phyloP scores from a whole-genome alignment of 2,329 filamentous ascomycete genomes.

The Rhexocercosporidium sp. region DNA sequence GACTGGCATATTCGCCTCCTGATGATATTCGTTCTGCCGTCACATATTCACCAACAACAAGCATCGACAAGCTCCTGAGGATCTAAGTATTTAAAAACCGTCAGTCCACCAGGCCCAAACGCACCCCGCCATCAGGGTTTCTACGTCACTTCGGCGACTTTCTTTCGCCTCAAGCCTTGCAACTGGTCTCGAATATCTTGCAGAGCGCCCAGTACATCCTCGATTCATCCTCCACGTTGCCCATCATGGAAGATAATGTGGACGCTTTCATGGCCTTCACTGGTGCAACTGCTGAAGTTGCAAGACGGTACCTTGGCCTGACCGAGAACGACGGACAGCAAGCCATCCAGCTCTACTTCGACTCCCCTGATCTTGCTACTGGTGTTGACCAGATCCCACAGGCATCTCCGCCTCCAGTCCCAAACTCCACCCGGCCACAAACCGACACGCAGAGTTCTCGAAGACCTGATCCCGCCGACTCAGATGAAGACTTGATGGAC shows the following conservation, averaged over 20 bases:
- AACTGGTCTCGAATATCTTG: neutral
- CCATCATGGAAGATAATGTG: conserved; percentile 63
- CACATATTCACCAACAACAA: neutral
- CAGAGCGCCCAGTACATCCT: neutral
- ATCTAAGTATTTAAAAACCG: neutral
- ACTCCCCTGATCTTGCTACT: conserved; percentile 74
- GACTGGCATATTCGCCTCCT: neutral
- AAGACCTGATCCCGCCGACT: conserved; percentile 69
- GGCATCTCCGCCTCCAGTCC: conserved; percentile 38
- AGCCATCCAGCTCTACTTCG: conserved; percentile 88
- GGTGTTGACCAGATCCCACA: conserved; percentile 29
- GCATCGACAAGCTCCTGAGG: neutral
- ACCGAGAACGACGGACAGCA: conserved; percentile 84
- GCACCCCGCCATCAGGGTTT: conserved; percentile 17
- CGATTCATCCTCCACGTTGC: conserved; percentile 2
- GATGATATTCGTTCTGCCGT: neutral
- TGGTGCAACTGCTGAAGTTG: conserved; percentile 72
- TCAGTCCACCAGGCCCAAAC: neutral
- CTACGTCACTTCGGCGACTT: conserved; percentile 15
- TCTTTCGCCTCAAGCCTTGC: neutral
- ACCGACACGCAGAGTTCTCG: conserved; percentile 57
- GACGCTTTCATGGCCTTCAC: conserved; percentile 84
- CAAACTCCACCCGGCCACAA: conserved; percentile 37
- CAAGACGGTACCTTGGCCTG: conserved; percentile 82
- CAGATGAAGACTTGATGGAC: conserved; percentile 67